A percentile compares a stretch with the other conserved stretches of the same genome.
Evolutionary conservation across 148 eudicot species (phyloP).

Genomic region (Gaultheria prostrata): DNA sequence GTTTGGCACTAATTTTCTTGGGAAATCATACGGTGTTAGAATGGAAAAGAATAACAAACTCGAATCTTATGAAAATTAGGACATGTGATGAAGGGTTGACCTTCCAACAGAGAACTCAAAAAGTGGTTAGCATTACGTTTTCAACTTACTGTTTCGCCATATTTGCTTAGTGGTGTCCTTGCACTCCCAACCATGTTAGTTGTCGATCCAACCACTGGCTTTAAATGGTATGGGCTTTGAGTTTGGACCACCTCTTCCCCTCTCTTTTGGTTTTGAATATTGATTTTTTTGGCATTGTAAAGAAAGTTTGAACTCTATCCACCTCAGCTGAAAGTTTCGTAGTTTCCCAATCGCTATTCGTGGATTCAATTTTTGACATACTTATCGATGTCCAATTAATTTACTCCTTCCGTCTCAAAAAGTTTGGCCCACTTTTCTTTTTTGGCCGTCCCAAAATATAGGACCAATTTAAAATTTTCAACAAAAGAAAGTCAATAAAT

Average conservation of each 20-base stretch:
- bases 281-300: no score
- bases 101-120: background rate
- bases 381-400: no score
- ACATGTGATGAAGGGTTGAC: conserved; percentile 1
- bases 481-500: no score
- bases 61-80: background rate
- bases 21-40: background rate
- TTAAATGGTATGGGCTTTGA: conserved; percentile 12
- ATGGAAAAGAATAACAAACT: background rate
- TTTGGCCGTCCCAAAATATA: no score
- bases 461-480: no score
- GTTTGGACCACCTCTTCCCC: conserved; percentile 12
- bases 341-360: no score
- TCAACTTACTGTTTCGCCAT: background rate
- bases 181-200: conserved; percentile 12
- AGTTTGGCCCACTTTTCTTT: no score
- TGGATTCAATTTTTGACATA: no score
- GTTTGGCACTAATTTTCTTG: background rate
- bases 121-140: conserved; percentile 1
- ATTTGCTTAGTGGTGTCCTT: conserved; percentile 8
- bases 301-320: no score
- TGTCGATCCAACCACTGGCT: conserved; percentile 19
- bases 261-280: background rate
- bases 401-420: no score
- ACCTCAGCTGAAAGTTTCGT: no score